phyloP scores from a whole-genome alignment of 75 land plant species.

The Cupressus sempervirens region DNA sequence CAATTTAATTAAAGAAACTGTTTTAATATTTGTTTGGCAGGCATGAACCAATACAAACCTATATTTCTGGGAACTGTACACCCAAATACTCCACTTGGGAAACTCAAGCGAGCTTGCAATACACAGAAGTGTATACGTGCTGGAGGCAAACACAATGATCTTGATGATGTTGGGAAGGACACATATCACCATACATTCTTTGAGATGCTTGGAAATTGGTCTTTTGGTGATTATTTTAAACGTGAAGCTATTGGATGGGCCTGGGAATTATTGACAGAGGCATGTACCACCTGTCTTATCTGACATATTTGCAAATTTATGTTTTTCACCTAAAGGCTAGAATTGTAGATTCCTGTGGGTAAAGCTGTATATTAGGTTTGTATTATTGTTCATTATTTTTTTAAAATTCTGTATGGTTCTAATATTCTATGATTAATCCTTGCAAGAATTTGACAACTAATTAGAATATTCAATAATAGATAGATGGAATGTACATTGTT shows the following conservation, averaged over 20 bases:
- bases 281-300: not conserved
- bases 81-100: constrained; percentile 62
- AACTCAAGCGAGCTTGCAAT: constrained; percentile 77
- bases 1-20: not conserved
- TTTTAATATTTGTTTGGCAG: constrained; percentile 19
- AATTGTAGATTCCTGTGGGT: not conserved
- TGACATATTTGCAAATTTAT: not conserved
- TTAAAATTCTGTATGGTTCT: not conserved
- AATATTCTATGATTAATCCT: not conserved
- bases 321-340: no score
- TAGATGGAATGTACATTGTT: not conserved
- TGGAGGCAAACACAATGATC: constrained; percentile 96
- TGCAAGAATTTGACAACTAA: not conserved
- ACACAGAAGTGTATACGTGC: constrained; percentile 98
- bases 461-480: not conserved
- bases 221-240: constrained; percentile 96
- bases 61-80: constrained; percentile 86
- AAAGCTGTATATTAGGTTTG: not conserved
- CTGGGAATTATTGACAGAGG: constrained; percentile 94
- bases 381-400: not conserved
- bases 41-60: constrained; percentile 97
- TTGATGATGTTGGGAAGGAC: constrained; percentile 96
- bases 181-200: constrained; percentile 98
- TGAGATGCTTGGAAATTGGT: constrained; percentile 99
- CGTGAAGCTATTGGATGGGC: constrained; percentile 87